Evolutionary conservation across 305 asterid species (phyloP).

Genomic region (Plantago rigida): DNA sequence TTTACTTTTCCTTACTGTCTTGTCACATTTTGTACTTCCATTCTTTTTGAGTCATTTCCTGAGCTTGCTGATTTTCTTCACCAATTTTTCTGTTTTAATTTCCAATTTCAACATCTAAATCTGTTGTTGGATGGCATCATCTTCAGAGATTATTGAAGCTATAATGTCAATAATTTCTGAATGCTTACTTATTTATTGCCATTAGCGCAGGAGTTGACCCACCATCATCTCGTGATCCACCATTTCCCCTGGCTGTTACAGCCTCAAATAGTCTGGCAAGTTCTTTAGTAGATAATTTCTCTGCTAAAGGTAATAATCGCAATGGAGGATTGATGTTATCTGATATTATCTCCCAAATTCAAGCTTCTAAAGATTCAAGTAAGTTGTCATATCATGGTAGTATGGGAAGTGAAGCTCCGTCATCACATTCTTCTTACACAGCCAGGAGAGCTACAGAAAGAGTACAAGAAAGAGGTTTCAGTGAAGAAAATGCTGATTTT

Average conservation of each 20-base stretch:
- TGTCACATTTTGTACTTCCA: conserved; percentile 12
- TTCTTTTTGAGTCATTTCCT: conserved; percentile 8
- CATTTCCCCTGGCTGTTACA: conserved; percentile 93
- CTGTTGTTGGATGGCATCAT: conserved; percentile 3
- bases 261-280: conserved; percentile 64
- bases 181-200: conserved; percentile 44
- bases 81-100: too few species aligned
- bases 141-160: conserved; percentile 7
- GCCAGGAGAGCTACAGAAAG: conserved; percentile 76
- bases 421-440: conserved; percentile 56
- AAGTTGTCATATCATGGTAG: conserved; percentile 52
- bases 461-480: conserved; percentile 51
- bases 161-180: conserved; percentile 27
- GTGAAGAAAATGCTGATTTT: conserved; percentile 63
- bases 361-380: conserved; percentile 78
- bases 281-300: conserved; percentile 47
- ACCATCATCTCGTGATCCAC: conserved; percentile 99
- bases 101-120: not conserved
- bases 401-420: conserved; percentile 49
- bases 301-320: conserved; percentile 63
- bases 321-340: conserved; percentile 82
- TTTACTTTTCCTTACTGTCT: conserved; percentile 29
- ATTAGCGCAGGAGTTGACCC: conserved; percentile 99
- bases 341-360: conserved; percentile 88
- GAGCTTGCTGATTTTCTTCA: not conserved